Evolutionary conservation across 2,329 filamentous ascomycete species (phyloP), one percentile per base, ranked within the genome.

Genomic region (Talaromyces sp.): DNA sequence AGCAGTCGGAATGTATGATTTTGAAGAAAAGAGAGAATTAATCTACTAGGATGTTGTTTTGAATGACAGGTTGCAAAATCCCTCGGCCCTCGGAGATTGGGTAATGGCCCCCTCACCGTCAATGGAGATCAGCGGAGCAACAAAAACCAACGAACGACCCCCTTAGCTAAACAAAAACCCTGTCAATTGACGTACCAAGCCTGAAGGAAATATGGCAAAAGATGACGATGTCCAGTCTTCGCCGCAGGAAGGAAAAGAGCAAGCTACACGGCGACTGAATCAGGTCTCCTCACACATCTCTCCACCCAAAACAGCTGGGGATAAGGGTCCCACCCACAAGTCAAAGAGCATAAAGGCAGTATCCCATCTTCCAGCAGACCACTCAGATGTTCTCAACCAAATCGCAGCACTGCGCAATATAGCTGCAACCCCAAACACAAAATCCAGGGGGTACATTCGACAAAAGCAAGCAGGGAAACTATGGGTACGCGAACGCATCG

Each of bases 391-490:
- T 14, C 78, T 85, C 0, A 71, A 69, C n/a, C 82, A 86, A 59
- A 73, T 87, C n/a, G 58, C 70, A 4, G 74, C 75, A 0, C 75
- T 87, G 1, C 75, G 74, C 14, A 72, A 67, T 6, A 79, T 84
- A 33, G 83, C 84, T 10, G 70, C 75, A 19, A 85, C 79, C 1
- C 83, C 85, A 2, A 75, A 84, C 47, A 66, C 75, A 0, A 77
- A 70, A 7, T 80, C 80, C 50, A 74, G 80, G 55, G 84, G 84
- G 20, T 87, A 86, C 57, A 68, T 82, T n/a, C 79, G 82, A 4
- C 85, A 87, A 64, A 86, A 85, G 58, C 75, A 83, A 67, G 79
- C 82, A 3, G 85, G 85, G 1, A 87, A 87, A 66, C 75, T 87
- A 16, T 86, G 84, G 83, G 84, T 86, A 0, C 78, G 84, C 19